Base-by-base conservation (phyloP, 192 early-diverging fungal species). In the Kappamyces sp. region DNA sequence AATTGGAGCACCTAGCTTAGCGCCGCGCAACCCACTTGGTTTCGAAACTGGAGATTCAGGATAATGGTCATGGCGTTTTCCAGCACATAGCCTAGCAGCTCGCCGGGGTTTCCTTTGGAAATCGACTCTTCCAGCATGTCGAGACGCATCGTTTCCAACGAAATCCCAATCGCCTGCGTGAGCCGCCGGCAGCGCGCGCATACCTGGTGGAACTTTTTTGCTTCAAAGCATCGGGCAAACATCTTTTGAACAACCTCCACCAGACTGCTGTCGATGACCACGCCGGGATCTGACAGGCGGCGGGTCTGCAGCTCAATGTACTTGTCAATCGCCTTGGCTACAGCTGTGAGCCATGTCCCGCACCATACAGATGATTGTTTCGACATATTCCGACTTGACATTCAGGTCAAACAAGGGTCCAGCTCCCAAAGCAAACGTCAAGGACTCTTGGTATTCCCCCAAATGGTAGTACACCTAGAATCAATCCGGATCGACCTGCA, bases 371-470 rank as follows among this genome's bases (percentile, higher is more conserved):
- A 96, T 86, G 45, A 97, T 90, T 22, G 95, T 98, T 64, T 94
- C 87, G 33, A 93, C 89, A 61, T 91, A 99, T 73, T 94, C 86
- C 3, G 82, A 88, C 35, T 86, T 87, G 12, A 82, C 79, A 4
- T 80, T 66, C 29, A 89, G 71, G 61, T 96, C 88, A 76, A 99
- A 94, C 22, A 90, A 73, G 52, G 88, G 68, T 29, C 89, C 96
- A 4, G 96, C 92, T 29, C 92, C 91, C 15, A 99, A 73, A 4
- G 96, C 96, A 86, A 97, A 99, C 45, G 76, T 78, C 58, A 99
- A 70, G 6, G 96, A 95, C 46, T 98, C 93, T 48, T 98, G 90
- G 61, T 89, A 89, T 62, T 94, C 95, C 38, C 93, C 95, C 38
- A 98, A 76, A 62, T 99, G 90, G 61, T 93, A 98, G 75, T 97